Conservation (phyloP, 2,329 filamentous ascomycete genomes). For the Gnomoniopsis smithogilvyi region DNA sequence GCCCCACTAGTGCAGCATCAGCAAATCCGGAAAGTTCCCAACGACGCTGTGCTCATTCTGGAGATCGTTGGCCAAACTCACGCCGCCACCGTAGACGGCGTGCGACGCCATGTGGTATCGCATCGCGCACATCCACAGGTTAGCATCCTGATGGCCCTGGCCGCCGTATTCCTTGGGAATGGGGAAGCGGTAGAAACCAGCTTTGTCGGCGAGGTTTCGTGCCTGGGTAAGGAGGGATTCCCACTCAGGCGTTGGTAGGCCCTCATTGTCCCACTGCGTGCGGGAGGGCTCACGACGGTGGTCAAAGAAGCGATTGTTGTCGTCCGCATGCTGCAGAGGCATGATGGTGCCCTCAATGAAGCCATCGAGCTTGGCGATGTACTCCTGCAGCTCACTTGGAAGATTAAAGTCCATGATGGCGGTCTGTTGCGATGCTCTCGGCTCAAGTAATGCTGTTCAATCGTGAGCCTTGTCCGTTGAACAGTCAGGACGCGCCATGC, state of each 20-base stretch:
- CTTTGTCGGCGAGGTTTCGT: slow-evolving; percentile 49
- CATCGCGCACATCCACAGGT: slow-evolving; percentile 63
- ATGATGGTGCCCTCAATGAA: slow-evolving; percentile 54
- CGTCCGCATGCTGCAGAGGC: slow-evolving; percentile 50
- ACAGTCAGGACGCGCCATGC: too few relatives aligned
- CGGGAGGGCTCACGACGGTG: slow-evolving; percentile 60
- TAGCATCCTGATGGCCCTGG: slow-evolving; percentile 40
- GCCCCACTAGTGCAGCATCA: slow-evolving; percentile 62
- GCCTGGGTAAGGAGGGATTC: slow-evolving; percentile 50
- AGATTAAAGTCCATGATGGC: slow-evolving; percentile 52
- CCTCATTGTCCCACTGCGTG: slow-evolving; percentile 57
- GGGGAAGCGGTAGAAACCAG: slow-evolving; percentile 58
- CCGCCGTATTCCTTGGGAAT: slow-evolving; percentile 43
- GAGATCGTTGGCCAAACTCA: slow-evolving; percentile 61
- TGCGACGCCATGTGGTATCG: slow-evolving; percentile 57
- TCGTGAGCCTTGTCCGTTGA: too few relatives aligned
- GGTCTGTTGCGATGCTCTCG: not conserved
- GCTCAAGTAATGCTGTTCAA: too few relatives aligned
- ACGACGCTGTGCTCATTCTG: slow-evolving; percentile 62
- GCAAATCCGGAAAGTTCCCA: slow-evolving; percentile 59
- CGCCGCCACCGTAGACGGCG: slow-evolving; percentile 38
- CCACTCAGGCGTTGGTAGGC: slow-evolving; percentile 57
- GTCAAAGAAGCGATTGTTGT: slow-evolving; percentile 65
- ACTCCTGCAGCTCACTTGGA: slow-evolving; percentile 44
- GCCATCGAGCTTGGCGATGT: slow-evolving; percentile 48